phyloP scores from a whole-genome alignment of 352 stramenopile species.

The Globisporangium barbulae region DNA sequence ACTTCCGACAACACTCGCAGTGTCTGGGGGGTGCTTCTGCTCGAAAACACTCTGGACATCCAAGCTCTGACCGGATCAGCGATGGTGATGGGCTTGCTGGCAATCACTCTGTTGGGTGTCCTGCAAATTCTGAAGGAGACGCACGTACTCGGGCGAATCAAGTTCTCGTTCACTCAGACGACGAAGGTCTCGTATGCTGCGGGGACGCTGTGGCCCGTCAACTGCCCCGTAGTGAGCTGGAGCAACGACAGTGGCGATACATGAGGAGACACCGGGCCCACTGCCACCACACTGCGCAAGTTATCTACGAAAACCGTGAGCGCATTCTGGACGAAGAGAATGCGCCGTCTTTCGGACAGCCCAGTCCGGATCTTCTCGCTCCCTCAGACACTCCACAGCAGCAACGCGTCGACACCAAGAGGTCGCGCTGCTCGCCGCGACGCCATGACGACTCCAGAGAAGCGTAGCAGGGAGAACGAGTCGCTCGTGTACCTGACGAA shows the following conservation, averaged over 20 bases:
- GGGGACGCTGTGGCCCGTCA: constrained; percentile 15
- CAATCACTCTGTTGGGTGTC: not conserved
- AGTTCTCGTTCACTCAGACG: constrained; percentile 7
- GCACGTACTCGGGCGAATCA: not conserved
- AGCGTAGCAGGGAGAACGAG: not conserved
- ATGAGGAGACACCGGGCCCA: not conserved
- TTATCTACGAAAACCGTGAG: not conserved
- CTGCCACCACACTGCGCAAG: not conserved
- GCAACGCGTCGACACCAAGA: not conserved
- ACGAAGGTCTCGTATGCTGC: constrained; percentile 15
- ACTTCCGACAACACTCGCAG: constrained; percentile 5
- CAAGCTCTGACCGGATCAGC: not conserved
- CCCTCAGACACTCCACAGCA: not conserved
- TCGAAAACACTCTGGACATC: constrained; percentile 10
- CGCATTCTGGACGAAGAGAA: not conserved
- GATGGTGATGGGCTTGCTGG: not conserved
- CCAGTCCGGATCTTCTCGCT: not conserved
- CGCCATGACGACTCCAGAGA: not conserved
- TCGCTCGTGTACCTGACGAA: constrained; percentile 17
- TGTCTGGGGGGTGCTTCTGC: not conserved
- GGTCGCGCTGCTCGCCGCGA: not conserved
- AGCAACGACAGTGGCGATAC: not conserved
- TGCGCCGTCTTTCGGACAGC: not conserved
- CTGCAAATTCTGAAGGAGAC: not conserved
- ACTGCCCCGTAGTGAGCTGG: constrained; percentile 15